These are phyloP conservation scores for Endocarpon pusillum DNA, from an alignment of 495 filamentous ascomycete genomes.

Conservation along the genomic window DNA sequence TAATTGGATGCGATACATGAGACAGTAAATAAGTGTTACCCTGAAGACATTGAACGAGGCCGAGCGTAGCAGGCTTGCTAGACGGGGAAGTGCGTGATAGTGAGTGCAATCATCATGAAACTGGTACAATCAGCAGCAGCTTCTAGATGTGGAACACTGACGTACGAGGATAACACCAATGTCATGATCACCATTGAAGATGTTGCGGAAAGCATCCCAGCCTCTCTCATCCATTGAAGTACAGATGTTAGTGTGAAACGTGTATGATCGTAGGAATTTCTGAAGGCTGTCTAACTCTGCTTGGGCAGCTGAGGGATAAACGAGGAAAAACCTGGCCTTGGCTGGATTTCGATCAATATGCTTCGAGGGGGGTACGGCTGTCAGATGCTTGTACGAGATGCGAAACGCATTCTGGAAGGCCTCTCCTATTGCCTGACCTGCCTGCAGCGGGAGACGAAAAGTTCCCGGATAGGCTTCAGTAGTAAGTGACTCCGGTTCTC, in stretches of 20 bases:
- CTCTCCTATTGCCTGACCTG: no score
- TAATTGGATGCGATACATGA: slow-evolving; percentile 16
- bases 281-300: background rate
- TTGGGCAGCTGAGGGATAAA: background rate
- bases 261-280: background rate
- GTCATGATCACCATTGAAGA: background rate
- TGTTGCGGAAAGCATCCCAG: background rate
- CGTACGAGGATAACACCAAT: background rate
- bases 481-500: no score
- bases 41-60: no score
- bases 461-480: no score
- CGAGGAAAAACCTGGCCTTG: background rate
- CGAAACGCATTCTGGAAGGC: no score
- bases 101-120: slow-evolving; percentile 13
- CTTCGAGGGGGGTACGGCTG: no score
- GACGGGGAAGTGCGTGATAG: slow-evolving; percentile 12
- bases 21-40: slow-evolving; percentile 11
- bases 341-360: background rate
- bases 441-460: no score
- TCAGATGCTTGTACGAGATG: no score
- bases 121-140: slow-evolving; percentile 6
- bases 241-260: background rate
- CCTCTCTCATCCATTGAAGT: background rate
- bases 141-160: background rate
- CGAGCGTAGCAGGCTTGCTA: slow-evolving; percentile 15